Base-by-base conservation (phyloP, 2,329 filamentous ascomycete genomes). In the Ophiostoma triangulosporum region DNA sequence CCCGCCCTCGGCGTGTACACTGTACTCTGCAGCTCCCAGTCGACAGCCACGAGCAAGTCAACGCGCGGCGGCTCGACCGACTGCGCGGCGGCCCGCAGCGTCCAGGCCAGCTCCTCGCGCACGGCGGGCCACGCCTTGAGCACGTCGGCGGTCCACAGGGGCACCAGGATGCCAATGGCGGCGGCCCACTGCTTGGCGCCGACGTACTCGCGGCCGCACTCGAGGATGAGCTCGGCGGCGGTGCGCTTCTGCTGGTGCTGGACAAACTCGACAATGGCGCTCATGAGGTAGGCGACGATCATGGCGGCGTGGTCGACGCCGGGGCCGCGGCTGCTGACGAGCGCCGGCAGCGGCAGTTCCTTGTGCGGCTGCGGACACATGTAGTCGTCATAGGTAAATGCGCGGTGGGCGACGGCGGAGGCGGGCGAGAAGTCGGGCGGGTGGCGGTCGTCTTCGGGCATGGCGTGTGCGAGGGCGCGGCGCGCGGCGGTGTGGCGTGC, bases 311-410 rank as follows among this genome's bases (percentile, higher is more conserved):
- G 80, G 56, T 81, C 71, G 40, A 78, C 69, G 0, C 77, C 76
- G 14, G 40, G 40, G 14, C 40, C 40, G 24, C 40, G 40, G 5
- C 45, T 43, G 12, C 49, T 33, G 24, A 31, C 15, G 6, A 32
- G 12, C 1, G 38, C 38, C 3, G 64, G 58, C 14, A 81, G 58
- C 0, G 80, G 78, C 49, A 72, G 73, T 60, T 84, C 80, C 57
- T 81, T 71, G 57, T 80, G 70, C 1, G 81, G 81, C 36, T 79
- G 74, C 12, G 78, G 80, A 53, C 80, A 84, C 68, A 85, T 73
- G 63, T 84, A 85, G 1, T 76, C 80, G 62, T 85, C 81, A 57
- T 84, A 83, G 1, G 70, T 70, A 57, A 80, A 80, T 0, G 73
- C 70, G 51, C 75, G 77, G 59, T 69, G 72, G 9, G 72, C 69